phyloP scores from a whole-genome alignment of 2,329 filamentous ascomycete genomes.

The Chaetomium globosum region DNA sequence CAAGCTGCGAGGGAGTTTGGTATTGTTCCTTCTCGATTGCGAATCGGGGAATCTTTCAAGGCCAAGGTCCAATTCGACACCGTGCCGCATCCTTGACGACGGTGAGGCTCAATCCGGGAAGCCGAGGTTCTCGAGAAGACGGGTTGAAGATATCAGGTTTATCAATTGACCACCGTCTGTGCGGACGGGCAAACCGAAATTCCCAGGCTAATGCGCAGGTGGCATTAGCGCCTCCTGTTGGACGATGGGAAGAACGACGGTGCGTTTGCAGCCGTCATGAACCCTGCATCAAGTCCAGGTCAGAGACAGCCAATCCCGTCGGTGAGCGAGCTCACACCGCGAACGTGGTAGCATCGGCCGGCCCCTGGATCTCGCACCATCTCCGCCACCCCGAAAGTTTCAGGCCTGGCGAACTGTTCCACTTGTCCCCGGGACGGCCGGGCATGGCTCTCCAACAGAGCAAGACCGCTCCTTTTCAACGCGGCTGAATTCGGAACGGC shows the following conservation, averaged over 20 bases:
- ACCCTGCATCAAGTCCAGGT: conserved; percentile 17
- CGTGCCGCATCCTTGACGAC: not conserved
- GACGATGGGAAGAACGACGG: not conserved
- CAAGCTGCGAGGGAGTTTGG: not conserved
- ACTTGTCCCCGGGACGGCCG: conserved; percentile 20
- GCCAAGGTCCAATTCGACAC: not conserved
- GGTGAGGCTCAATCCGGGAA: conserved; percentile 29
- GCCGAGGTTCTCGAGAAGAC: conserved; percentile 13
- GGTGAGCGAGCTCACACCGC: conserved; percentile 10
- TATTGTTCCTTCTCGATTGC: not conserved
- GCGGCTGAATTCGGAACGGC: conserved; percentile 25
- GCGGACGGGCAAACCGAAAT: conserved; percentile 21
- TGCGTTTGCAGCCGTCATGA: not conserved
- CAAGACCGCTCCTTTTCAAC: conserved; percentile 10
- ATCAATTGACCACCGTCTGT: conserved; percentile 5
- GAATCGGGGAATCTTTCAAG: not conserved
- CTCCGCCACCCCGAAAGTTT: conserved; percentile 17
- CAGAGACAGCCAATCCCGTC: conserved; percentile 22
- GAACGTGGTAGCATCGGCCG: conserved; percentile 14
- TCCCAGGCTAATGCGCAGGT: conserved; percentile 16
- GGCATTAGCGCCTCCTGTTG: not conserved
- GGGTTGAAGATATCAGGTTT: not conserved
- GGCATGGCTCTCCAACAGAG: conserved; percentile 23
- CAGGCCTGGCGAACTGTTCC: conserved; percentile 14
- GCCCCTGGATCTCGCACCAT: conserved; percentile 25